Evolutionary conservation across 345 rosid species (phyloP).

Genomic region (Euphorbia tirucalli): DNA sequence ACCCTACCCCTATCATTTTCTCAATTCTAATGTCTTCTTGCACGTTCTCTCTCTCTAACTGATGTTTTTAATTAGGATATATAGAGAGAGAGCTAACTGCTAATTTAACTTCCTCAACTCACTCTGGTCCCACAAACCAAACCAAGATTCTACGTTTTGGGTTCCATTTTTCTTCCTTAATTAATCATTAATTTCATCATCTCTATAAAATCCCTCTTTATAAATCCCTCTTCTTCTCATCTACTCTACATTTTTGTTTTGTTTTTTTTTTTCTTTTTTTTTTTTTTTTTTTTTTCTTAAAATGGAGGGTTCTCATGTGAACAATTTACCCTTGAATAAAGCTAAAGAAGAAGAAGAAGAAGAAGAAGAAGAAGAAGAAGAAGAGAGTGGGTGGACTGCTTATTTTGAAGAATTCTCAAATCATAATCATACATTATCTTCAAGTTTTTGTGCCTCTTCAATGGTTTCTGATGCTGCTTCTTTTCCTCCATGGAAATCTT

Average conservation of each 20-base stretch:
- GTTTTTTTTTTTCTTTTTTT: too few species aligned
- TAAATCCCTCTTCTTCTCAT: background rate
- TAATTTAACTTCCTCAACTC: slow-evolving; percentile 43
- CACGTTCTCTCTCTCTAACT: slow-evolving; percentile 35
- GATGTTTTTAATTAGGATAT: slow-evolving; percentile 1
- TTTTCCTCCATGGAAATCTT: slow-evolving; percentile 40
- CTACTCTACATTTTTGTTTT: background rate
- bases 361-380: slow-evolving; percentile 23
- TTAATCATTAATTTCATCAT: slow-evolving; percentile 13
- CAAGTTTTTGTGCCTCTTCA: slow-evolving; percentile 47
- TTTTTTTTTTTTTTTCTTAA: too few species aligned
- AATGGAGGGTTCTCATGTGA: slow-evolving; percentile 25
- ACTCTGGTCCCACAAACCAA: slow-evolving; percentile 26
- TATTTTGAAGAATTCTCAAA: slow-evolving; percentile 66
- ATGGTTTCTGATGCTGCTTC: slow-evolving; percentile 76
- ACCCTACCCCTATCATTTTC: slow-evolving; percentile 19
- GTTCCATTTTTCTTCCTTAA: slow-evolving; percentile 23
- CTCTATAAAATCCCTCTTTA: slow-evolving; percentile 15
- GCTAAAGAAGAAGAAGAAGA: too few species aligned
- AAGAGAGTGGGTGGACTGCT: slow-evolving; percentile 92
- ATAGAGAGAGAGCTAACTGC: slow-evolving; percentile 35
- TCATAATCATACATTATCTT: slow-evolving; percentile 30
- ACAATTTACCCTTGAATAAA: too few species aligned
- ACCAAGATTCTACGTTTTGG: slow-evolving; percentile 35
- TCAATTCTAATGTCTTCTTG: slow-evolving; percentile 14